Evolutionary conservation across 495 filamentous ascomycete genomes (phyloP).

Genomic region (Talaromyces stipitatus): DNA sequence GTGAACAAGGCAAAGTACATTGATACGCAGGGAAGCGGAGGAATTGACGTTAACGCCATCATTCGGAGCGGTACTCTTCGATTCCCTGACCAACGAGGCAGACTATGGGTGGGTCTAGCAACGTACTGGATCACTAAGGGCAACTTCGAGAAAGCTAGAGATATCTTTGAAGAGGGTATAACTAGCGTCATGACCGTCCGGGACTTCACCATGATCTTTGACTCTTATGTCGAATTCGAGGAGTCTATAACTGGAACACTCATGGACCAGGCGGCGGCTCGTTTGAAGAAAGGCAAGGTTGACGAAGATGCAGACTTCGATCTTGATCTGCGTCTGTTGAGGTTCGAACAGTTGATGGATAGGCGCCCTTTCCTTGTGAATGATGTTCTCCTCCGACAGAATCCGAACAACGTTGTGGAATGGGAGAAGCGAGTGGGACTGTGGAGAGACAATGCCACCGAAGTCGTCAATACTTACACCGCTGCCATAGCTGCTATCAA

Average conservation of each 20-base stretch:
- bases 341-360: constrained; percentile 98
- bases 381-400: constrained; percentile 90
- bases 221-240: constrained; percentile 94
- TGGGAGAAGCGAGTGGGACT: constrained; percentile 95
- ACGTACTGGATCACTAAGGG: constrained; percentile 95
- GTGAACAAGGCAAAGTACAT: constrained; percentile 85
- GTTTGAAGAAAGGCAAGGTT: constrained; percentile 72
- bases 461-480: constrained; percentile 92
- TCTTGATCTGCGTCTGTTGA: constrained; percentile 93
- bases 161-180: constrained; percentile 94
- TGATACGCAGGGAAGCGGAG: constrained; percentile 66
- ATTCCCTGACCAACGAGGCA: constrained; percentile 91
- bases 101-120: constrained; percentile 92
- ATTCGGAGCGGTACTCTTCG: constrained; percentile 87
- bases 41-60: constrained; percentile 89
- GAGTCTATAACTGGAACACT: constrained; percentile 87
- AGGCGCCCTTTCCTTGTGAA: constrained; percentile 93
- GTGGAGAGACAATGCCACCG: constrained; percentile 88
- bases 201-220: constrained; percentile 95
- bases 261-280: constrained; percentile 78
- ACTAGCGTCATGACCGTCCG: constrained; percentile 99
- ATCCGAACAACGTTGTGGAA: constrained; percentile 92
- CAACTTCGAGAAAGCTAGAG: constrained; percentile 83
- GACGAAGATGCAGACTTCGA: constrained; percentile 91
- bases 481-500: constrained; percentile 87